A percentile compares a stretch with the other conserved stretches of the same genome.
Evolutionary conservation across 1,284 basidiomycete genomes (phyloP).

Genomic region (Takashimella koratensis): DNA sequence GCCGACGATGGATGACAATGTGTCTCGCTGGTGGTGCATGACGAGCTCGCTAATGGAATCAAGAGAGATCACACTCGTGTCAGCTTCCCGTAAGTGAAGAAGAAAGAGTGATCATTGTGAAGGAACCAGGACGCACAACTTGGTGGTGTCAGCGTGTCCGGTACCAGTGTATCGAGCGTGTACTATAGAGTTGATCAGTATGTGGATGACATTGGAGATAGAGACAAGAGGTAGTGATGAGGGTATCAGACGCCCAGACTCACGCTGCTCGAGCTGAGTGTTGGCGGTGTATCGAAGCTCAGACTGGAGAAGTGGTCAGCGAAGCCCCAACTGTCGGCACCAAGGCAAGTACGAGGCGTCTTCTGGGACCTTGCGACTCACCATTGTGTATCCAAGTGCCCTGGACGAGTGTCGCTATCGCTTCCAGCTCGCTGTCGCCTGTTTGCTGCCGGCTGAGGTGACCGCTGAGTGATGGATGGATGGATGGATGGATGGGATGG

Average conservation of each 20-base stretch:
- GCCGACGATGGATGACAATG: conserved; percentile 83
- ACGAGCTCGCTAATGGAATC: conserved; percentile 99
- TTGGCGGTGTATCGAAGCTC: conserved; percentile 91
- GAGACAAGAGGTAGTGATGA: background rate
- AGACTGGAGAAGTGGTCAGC: conserved; percentile 52
- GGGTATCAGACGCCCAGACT: conserved; percentile 40
- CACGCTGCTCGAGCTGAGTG: conserved; percentile 86
- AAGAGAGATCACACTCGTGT: too few species aligned
- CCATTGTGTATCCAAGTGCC: too few species aligned
- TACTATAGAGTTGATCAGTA: conserved; percentile 55
- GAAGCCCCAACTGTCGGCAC: too few species aligned
- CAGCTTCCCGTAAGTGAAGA: conserved; percentile 1
- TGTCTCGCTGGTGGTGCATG: conserved; percentile 95
- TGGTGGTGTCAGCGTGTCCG: conserved; percentile 91
- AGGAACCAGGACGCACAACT: conserved; percentile 63
- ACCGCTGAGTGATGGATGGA: too few species aligned
- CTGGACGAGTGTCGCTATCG: too few species aligned
- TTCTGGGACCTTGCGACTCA: too few species aligned
- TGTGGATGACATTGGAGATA: conserved; percentile 7
- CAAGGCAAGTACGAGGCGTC: too few species aligned
- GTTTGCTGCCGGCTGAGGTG: too few species aligned
- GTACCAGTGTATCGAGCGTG: conserved; percentile 94
- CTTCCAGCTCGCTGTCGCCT: too few species aligned
- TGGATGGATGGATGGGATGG: too few species aligned
- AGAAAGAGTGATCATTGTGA: conserved; percentile 5